Conservation (phyloP, 768 basidiomycete genomes). For the Hygrocybe punicea region DNA sequence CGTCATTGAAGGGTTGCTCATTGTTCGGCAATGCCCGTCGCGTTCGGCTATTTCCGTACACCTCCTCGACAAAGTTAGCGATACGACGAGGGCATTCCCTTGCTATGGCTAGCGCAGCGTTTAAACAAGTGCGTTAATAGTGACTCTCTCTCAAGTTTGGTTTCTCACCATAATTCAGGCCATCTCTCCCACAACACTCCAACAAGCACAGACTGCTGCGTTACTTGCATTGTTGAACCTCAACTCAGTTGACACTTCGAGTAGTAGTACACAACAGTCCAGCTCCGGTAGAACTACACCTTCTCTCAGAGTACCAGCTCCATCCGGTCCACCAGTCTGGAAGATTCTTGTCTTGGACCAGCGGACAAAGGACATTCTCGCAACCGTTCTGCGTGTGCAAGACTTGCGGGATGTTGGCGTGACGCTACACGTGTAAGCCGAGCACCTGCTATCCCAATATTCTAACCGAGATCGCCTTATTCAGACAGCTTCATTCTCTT, state of each 20-base stretch:
- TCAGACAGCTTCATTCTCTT: slow-evolving; percentile 84
- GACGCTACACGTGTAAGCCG: slow-evolving; percentile 90
- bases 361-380: slow-evolving; percentile 92
- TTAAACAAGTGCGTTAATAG: slow-evolving; percentile 41
- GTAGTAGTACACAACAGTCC: slow-evolving; percentile 23
- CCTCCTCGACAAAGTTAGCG: too few species aligned
- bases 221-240: slow-evolving; percentile 85
- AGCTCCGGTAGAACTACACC: slow-evolving; percentile 40
- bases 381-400: slow-evolving; percentile 92
- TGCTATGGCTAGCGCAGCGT: slow-evolving; percentile 43
- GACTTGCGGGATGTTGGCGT: slow-evolving; percentile 96
- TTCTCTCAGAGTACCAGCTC: slow-evolving; percentile 48
- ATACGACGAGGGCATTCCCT: too few species aligned
- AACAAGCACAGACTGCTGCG: slow-evolving; percentile 84
- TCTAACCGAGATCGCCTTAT: slow-evolving; percentile 7
- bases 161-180: slow-evolving; percentile 20
- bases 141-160: neutral
- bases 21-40: too few species aligned
- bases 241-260: slow-evolving; percentile 53
- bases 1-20: too few species aligned
- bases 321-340: slow-evolving; percentile 81
- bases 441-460: slow-evolving; percentile 1
- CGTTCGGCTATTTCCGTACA: too few species aligned
- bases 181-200: slow-evolving; percentile 59
- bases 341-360: slow-evolving; percentile 95